Evolutionary conservation across 2,329 filamentous ascomycete species (phyloP), one percentile per base, ranked within the genome.

Genomic region (Ophiostoma perfectum): DNA sequence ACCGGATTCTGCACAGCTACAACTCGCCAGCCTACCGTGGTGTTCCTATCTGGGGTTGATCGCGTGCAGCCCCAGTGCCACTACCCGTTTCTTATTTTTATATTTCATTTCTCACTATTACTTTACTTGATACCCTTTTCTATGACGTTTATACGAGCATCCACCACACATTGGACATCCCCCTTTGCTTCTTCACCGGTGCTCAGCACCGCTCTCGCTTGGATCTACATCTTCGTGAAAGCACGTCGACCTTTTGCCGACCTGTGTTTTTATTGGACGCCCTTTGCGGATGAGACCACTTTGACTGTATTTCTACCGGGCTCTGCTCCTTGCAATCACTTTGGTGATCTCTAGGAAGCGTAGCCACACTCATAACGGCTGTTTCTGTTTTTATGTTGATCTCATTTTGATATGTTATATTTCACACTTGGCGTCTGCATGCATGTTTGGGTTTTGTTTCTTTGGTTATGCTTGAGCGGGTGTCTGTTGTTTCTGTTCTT

Each of bases 1-100:
- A 82, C 70, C 81, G 84, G 1, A 78, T 86, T 11, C 76, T 86
- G 8, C 84, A 86, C 75, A 86, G 83, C 75, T 86, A 86, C 72
- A 84, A 86, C 73, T 84, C 84, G 4, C 84, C 84, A 5, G 83
- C 84, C 5, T 86, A 87, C 72, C 80, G 80, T 41, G 79, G 82
- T 47, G 80, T 78, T 3, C 84, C 83, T 0, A 84, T 86, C n/a
- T 86, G 84, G 83, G 80, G 82, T n/a, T 84, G 71, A 64, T 14
- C 5, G 2, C 18, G 4, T 44, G 42, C 42, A 7, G 42, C 12
- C 5, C 12, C 45, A 5, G 12, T 47, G 45, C 42, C 14, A 8
- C 9, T 45, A 11, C 42, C 42, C 14, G 2, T 45, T 45, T 47
- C 14, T 47, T 6, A 16, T 18, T 66, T 62, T 47, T n/a, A 2